Evolutionary conservation across 2,329 filamentous ascomycete species (phyloP).

Genomic region (Microdochium paspali): DNA sequence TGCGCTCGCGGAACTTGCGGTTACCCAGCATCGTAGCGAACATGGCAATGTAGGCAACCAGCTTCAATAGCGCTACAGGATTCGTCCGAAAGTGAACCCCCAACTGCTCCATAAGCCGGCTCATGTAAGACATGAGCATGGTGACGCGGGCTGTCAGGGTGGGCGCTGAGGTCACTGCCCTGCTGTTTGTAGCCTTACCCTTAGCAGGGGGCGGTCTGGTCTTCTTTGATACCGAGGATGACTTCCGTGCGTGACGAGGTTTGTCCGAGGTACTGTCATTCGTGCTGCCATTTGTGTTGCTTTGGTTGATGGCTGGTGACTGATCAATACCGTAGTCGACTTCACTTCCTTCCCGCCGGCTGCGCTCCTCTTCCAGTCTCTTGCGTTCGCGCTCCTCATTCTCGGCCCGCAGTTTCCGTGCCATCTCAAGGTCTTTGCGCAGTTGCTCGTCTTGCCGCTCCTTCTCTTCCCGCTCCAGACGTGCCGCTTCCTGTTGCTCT

Average conservation of each 20-base stretch:
- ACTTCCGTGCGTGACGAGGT: constrained; percentile 7
- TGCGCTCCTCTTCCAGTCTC: constrained; percentile 44
- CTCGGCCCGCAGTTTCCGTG: constrained; percentile 43
- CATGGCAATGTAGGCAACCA: constrained; percentile 71
- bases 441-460: constrained; percentile 47
- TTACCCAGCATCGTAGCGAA: constrained; percentile 69
- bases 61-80: constrained; percentile 46
- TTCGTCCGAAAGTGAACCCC: constrained; percentile 43
- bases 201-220: constrained; percentile 20
- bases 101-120: constrained; percentile 40
- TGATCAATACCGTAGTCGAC: constrained; percentile 62
- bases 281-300: constrained; percentile 18
- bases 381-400: constrained; percentile 47
- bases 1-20: constrained; percentile 62
- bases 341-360: constrained; percentile 43
- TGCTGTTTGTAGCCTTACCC: background rate
- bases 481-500: constrained; percentile 67
- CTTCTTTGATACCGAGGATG: constrained; percentile 15
- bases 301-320: constrained; percentile 27
- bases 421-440: constrained; percentile 47
- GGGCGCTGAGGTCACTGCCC: background rate
- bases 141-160: constrained; percentile 38
- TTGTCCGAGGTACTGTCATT: constrained; percentile 2
- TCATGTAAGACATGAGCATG: constrained; percentile 42
- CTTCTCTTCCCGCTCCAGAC: constrained; percentile 51